These are phyloP conservation scores for Polygonum maritimum DNA, from an alignment of 148 eudicot species.

Conservation along the genomic window DNA sequence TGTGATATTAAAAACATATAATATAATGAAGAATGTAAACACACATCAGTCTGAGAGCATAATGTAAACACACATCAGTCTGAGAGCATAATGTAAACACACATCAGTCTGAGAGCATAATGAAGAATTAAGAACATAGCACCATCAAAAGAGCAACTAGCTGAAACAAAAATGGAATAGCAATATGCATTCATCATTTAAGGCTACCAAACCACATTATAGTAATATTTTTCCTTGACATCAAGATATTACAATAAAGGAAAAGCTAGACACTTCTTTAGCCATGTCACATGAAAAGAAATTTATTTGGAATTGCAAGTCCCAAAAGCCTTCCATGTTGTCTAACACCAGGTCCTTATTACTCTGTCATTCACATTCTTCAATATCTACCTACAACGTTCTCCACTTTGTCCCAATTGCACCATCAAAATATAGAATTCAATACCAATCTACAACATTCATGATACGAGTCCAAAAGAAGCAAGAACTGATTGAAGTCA, in stretches of 20 bases:
- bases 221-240: neutral
- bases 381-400: neutral
- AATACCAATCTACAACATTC: neutral
- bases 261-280: neutral
- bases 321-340: neutral
- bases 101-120: neutral
- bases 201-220: neutral
- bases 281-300: neutral
- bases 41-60: neutral
- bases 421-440: neutral
- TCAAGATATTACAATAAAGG: neutral
- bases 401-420: neutral
- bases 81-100: neutral
- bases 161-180: neutral
- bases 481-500: neutral
- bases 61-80: neutral
- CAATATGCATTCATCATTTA: neutral
- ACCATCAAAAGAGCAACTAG: neutral
- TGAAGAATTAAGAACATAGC: neutral
- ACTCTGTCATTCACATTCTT: neutral
- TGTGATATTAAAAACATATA: slow-evolving; percentile 37
- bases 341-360: neutral
- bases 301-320: neutral
- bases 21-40: too few relatives aligned
- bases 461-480: neutral